Base-by-base conservation (phyloP, 495 filamentous ascomycete species). In the Usnea hakonensis region DNA sequence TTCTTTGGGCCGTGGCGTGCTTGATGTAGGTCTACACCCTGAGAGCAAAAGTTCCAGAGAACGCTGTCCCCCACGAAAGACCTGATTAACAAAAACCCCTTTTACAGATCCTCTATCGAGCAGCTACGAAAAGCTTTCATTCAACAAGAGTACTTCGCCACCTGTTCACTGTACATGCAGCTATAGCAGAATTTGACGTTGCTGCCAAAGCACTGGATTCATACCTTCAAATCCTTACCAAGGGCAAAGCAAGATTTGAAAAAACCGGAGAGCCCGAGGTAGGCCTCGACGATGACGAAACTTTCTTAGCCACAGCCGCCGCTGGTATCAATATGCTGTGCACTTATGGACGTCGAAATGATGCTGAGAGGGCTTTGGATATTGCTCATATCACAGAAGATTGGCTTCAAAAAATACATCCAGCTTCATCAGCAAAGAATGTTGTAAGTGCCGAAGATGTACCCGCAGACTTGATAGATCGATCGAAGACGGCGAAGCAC, bases 101-200 rank as follows among this genome's bases (percentile, higher is more conserved):
- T 57, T 33, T 16, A 54, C 65, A 95, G 74, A 87, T 90, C 33
- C 77, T 97, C 13, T 96, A 96, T 67, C 84, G 88, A 23, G 91
- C 91, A 33, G 88, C 94, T 13, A 88, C 88, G 3, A 95, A 92
- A 73, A 95, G 91, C 0, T 98, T 91, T 67, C 94, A 97, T 70
- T 97, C 95, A 3, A 93, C 91, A 7, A 74, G 87, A 28, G 85
- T 97, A 57, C 75, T 98, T 35, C 80, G 93, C 58, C 86, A 95
- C 70, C 79, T 98, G 1, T 97, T 97, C 65, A 89, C 85, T 17
- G 87, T 96, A 7, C 94, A 97, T 73, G 78, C 88, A 4, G 79
- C 89, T 2, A 76, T 96, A 43, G 90, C 90, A 17, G 91, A 98
- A 59, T 96, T 96, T 66, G 84, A 90, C 59, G 78, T 97, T 44